Evolutionary conservation across 2,329 filamentous ascomycete genomes (phyloP), one percentile per base, ranked within the genome.

Genomic region (Shiraia sp.): DNA sequence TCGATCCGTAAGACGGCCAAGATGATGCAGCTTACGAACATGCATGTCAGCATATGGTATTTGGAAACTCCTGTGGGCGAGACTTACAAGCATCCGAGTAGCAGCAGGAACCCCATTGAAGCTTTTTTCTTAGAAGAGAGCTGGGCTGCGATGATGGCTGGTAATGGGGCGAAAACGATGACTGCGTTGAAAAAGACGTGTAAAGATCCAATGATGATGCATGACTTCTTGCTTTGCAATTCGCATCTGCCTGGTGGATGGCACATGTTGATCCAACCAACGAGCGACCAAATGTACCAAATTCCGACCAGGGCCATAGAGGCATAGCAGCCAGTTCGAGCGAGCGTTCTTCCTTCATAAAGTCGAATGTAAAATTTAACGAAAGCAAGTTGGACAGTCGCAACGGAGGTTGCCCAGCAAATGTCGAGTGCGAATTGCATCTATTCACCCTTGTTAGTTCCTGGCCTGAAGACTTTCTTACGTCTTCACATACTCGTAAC

Each of bases 341-440:
- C 32, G 15, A 38, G 9, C 3, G 31, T 39, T n/a, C 42, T 47
- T n/a, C 27, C 33, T 16, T 51, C 45, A 26, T 53, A 57, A 4
- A 55, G 30, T 9, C 53, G 51, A n/a, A 52, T 27, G 26, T 57
- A 57, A 41, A 49, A 53, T 30, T 47, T 42, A 14, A 47, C 41
- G 13, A 55, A 48, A 7, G 47, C 50, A 29, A 57, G 38, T 22
- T 57, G 51, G n/a, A 57, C 44, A n/a, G 47, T 46, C 17, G 49
- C 42, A 31, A 57, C 36, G 8, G 53, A 55, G 10, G 49, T 53
- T 23, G 51, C 51, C 53, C 53, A 57, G 42, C 51, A 57, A 14
- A 49, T 47, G 22, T 57, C 51, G 34, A 57, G 40, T 22, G 51
- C 47, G 29, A 57, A 53, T 45, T 57, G 51, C 16, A 50, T 49